Evolutionary conservation across 2,329 filamentous ascomycete species (phyloP), one percentile per base, ranked within the genome.

Genomic region (Waltergamsia citrina): DNA sequence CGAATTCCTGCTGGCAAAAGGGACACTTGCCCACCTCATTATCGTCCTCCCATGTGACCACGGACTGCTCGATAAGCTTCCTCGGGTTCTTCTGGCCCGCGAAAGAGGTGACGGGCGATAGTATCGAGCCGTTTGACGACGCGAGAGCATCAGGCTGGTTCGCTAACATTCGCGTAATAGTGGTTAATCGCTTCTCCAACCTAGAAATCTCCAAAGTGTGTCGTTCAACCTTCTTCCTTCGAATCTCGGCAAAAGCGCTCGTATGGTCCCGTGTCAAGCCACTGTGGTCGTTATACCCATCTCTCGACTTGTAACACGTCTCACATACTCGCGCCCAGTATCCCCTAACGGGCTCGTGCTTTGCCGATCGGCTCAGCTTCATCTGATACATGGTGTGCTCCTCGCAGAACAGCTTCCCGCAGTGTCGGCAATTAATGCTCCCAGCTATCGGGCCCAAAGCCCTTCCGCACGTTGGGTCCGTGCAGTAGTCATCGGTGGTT

Each of bases 301-400:
- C 85, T 48, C 92, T 75, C 33, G 87, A 94, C 62, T 95, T 96
- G 63, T 92, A 98, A 60, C 92, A 98, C n/a, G 92, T 96, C 63
- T 98, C 92, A 53, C 92, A 98, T 3, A 96, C 90, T 33, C 92
- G 67, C 47, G 85, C 94, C 92, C 92, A 98, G 45, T 85, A 74
- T 7, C 92, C 92, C 41, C 90, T 69, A 2, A 92, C 76, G 0
- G 92, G 90, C 43, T 98, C 92, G 57, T 95, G 86, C 38, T 80
- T 74, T 4, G 92, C 92, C 20, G 87, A 82, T 35, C 88, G 71
- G 7, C 88, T 94, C 9, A 98, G 69, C 65, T 93, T 95, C 84
- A 96, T 96, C 63, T 98, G 90, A 52, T 96, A 98, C 88, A 98
- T 94, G 34, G 92, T 96, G 55, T 98, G 92, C 46, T 90, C 85